A percentile compares a stretch with the other conserved stretches of the same genome.
phyloP scores from a whole-genome alignment of 2,329 filamentous ascomycete species.

The Talaromyces sp. region DNA sequence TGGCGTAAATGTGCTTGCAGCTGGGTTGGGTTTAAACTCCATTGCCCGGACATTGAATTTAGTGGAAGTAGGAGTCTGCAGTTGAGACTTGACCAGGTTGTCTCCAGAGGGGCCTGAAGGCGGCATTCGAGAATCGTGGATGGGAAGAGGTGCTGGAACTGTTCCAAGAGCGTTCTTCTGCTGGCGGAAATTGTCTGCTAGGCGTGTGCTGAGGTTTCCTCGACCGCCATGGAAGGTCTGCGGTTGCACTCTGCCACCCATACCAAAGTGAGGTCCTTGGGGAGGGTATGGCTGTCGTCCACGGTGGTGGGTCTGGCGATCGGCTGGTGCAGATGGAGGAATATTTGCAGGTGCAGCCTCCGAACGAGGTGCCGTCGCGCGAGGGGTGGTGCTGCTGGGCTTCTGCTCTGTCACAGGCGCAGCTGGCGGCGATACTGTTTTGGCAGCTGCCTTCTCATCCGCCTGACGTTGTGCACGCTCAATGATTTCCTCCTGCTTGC shows the following conservation, averaged over 20 bases:
- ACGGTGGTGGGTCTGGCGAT: slow-evolving; percentile 50
- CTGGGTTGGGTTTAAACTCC: slow-evolving; percentile 84
- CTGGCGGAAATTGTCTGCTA: slow-evolving; percentile 54
- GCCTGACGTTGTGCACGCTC: slow-evolving; percentile 79
- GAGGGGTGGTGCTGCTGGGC: slow-evolving; percentile 44
- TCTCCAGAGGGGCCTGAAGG: slow-evolving; percentile 70
- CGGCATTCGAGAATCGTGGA: slow-evolving; percentile 67
- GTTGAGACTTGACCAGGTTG: slow-evolving; percentile 48
- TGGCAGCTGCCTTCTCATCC: slow-evolving; percentile 53
- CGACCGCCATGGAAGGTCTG: slow-evolving; percentile 45
- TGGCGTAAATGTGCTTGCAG: slow-evolving; percentile 78
- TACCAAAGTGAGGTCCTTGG: slow-evolving; percentile 44
- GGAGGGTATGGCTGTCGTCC: slow-evolving; percentile 48
- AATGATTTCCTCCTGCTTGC: slow-evolving; percentile 89
- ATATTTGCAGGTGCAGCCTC: slow-evolving; percentile 47
- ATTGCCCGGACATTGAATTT: slow-evolving; percentile 62
- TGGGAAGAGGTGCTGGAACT: slow-evolving; percentile 57
- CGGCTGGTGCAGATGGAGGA: slow-evolving; percentile 40
- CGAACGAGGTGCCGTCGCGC: slow-evolving; percentile 47
- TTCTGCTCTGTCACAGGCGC: slow-evolving; percentile 53
- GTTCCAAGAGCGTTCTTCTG: slow-evolving; percentile 46
- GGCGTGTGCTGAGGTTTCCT: slow-evolving; percentile 51
- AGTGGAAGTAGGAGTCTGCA: slow-evolving; percentile 55
- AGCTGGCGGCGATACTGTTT: slow-evolving; percentile 42
- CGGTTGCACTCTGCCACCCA: slow-evolving; percentile 41